Percentiles rank a stretch among this genome's conserved stretches.
These are phyloP conservation scores for Botrytis hyacinthi DNA, from an alignment of 2,329 filamentous ascomycete species.

Conservation along the genomic window DNA sequence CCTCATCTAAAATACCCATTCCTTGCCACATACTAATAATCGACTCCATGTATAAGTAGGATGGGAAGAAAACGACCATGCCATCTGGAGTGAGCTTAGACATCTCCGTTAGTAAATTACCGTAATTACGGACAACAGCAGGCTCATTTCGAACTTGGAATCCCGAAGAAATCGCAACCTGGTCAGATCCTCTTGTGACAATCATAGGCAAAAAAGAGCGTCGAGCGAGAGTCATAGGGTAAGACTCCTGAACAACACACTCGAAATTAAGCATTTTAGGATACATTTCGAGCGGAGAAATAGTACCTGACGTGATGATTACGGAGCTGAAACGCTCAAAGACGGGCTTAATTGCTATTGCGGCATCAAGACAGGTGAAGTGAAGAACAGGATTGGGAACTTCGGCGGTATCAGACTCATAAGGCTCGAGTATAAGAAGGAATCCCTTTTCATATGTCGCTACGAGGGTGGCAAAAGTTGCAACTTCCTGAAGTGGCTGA, in stretches of 20 bases:
- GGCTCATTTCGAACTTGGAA: slow-evolving; percentile 96
- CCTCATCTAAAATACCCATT: slow-evolving; percentile 94
- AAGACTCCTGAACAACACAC: slow-evolving; percentile 93
- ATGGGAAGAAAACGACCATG: slow-evolving; percentile 98
- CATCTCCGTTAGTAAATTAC: slow-evolving; percentile 89
- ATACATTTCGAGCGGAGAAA: slow-evolving; percentile 97
- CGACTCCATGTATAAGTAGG: slow-evolving; percentile 98
- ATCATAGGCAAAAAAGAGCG: slow-evolving; percentile 98
- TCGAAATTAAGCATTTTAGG: slow-evolving; percentile 96
- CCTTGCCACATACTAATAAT: slow-evolving; percentile 99
- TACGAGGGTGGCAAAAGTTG: slow-evolving; percentile 92
- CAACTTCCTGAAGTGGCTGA: slow-evolving; percentile 93
- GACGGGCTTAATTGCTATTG: slow-evolving; percentile 96
- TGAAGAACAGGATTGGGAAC: slow-evolving; percentile 97
- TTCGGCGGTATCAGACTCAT: slow-evolving; percentile 90
- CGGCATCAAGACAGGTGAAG: slow-evolving; percentile 93
- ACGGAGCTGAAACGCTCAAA: slow-evolving; percentile 98
- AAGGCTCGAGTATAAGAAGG: slow-evolving; percentile 92
- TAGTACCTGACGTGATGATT: slow-evolving; percentile 96
- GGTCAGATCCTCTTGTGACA: slow-evolving; percentile 90
- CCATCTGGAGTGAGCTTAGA: slow-evolving; percentile 94
- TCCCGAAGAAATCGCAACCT: slow-evolving; percentile 86
- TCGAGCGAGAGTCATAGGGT: slow-evolving; percentile 91
- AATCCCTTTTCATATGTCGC: slow-evolving; percentile 98
- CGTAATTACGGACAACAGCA: slow-evolving; percentile 95